Evolutionary conservation across 169 alveolate species (phyloP), one percentile per base, ranked within the genome.

Genomic region (Plasmodium coatneyi): DNA sequence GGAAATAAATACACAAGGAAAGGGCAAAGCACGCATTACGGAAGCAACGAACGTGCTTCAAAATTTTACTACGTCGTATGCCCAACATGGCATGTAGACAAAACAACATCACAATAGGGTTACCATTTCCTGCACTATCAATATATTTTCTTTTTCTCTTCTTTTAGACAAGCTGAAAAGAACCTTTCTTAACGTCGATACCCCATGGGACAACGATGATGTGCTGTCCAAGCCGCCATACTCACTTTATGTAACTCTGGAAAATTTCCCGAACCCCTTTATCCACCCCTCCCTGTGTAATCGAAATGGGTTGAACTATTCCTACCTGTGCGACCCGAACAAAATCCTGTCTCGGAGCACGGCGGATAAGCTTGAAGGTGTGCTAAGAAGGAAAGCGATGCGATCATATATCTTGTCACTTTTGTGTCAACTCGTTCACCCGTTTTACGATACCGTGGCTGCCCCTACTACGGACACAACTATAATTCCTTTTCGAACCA

Each of bases 281-380:
- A 81, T 92, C 49, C 95, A 96, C 71, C 96, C 97, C 6, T 80
- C 86, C 41, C 95, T 92, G 71, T 96, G 97, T 54, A 96, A 96
- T 87, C 74, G 97, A 54, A 84, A 71, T 28, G 95, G 95, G 71
- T 91, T 92, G 71, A 71, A 72, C 30, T 94, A 95, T 84, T 96
- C 97, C 28, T 96, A 95, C 89, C 60, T 96, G 28, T 96, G 97
- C 46, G 97, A 96, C 84, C 97, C 97, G 41, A 96, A 96, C 92
- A 82, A 81, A 86, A 86, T 86, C 43, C 70, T 86, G 30, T 86
- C 93, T 12, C 60, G 80, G 70, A 49, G 80, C 80, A 86, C 66
- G 60, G 93, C 87, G 10, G 93, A 86, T 49, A 74, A 86, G 80
- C 36, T 86, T 14, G 93, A 86, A 46, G 93, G 93, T 86, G 80